Percentiles rank a stretch among this genome's conserved stretches.
Evolutionary conservation across 805 yeast genomes (phyloP).

Genomic region (Lachancea sp.): DNA sequence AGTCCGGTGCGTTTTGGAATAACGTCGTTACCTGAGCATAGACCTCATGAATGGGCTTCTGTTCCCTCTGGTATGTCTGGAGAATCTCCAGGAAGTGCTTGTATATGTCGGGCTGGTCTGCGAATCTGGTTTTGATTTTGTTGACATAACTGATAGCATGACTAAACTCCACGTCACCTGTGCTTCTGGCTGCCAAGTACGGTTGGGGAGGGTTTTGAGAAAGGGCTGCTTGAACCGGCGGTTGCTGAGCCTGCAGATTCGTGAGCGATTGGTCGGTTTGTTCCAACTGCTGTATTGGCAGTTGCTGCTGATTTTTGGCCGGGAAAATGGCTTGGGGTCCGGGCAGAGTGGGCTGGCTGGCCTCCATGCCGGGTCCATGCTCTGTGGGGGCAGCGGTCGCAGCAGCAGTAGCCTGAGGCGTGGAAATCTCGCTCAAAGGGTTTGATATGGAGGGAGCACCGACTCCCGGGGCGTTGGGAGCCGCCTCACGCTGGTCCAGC

Average conservation of each 20-base stretch:
- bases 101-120: slow-evolving; percentile 91
- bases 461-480: not conserved
- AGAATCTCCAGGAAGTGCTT: slow-evolving; percentile 89
- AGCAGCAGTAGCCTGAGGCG: not conserved
- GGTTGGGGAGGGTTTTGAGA: slow-evolving; percentile 4
- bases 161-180: slow-evolving; percentile 85
- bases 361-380: not conserved
- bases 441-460: not conserved
- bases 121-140: slow-evolving; percentile 89
- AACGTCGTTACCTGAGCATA: slow-evolving; percentile 86
- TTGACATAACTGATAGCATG: slow-evolving; percentile 96
- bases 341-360: not conserved
- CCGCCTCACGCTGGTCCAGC: not conserved
- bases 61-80: slow-evolving; percentile 95
- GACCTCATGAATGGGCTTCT: slow-evolving; percentile 90
- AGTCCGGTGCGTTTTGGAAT: slow-evolving; percentile 90
- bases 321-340: not conserved
- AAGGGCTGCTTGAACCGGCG: not conserved
- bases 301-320: not conserved
- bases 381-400: not conserved
- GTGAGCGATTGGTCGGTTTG: not conserved
- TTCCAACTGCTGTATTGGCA: not conserved
- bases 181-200: slow-evolving; percentile 13
- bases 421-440: not conserved
- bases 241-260: not conserved